These are phyloP conservation scores for Ascochyta fabae DNA, from an alignment of 2,329 filamentous ascomycete genomes.

Conservation along the genomic window DNA sequence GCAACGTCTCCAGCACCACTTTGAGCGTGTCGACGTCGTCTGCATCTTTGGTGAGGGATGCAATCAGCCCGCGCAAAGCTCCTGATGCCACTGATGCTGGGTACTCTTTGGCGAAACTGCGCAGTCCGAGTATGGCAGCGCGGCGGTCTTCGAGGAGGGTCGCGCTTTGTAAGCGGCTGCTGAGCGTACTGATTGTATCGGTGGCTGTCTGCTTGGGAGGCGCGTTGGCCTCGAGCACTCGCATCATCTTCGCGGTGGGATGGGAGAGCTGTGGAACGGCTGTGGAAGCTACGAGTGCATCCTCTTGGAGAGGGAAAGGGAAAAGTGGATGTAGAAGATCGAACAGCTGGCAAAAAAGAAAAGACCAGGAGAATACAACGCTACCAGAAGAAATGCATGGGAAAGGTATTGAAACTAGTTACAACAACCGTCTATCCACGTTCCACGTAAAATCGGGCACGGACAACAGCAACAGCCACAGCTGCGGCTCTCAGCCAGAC, in stretches of 20 bases:
- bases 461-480: slow-evolving; percentile 8
- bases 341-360: not conserved
- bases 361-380: not conserved
- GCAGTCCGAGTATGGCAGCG: slow-evolving; percentile 87
- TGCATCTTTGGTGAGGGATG: slow-evolving; percentile 81
- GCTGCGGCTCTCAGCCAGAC: slow-evolving; percentile 1
- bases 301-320: too few species aligned
- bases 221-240: slow-evolving; percentile 71
- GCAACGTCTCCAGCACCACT: slow-evolving; percentile 88
- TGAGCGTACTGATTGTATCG: slow-evolving; percentile 90
- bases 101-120: slow-evolving; percentile 96
- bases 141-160: slow-evolving; percentile 93
- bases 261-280: slow-evolving; percentile 27
- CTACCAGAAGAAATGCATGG: slow-evolving; percentile 2
- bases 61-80: slow-evolving; percentile 86
- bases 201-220: slow-evolving; percentile 95
- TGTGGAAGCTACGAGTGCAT: not conserved
- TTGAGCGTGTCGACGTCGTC: slow-evolving; percentile 97
- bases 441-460: slow-evolving; percentile 34
- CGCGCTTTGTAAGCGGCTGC: slow-evolving; percentile 83
- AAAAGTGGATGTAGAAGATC: not conserved
- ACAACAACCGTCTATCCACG: not conserved
- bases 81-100: slow-evolving; percentile 95
- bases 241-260: slow-evolving; percentile 50
- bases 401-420: not conserved